phyloP scores from a whole-genome alignment of 2,329 filamentous ascomycete genomes.

The Hypocrella siamensis region DNA sequence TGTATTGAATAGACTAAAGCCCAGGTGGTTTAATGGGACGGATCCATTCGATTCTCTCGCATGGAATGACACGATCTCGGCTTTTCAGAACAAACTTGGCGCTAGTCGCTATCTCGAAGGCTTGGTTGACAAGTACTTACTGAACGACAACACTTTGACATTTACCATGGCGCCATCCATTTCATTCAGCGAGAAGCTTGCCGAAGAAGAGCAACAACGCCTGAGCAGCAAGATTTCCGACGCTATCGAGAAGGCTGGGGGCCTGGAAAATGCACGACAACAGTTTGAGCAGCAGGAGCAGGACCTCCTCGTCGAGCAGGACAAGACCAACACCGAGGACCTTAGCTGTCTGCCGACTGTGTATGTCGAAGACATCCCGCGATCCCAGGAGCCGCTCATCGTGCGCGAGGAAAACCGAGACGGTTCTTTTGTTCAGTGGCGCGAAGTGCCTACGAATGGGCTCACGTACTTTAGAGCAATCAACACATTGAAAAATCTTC shows the following conservation, averaged over 20 bases:
- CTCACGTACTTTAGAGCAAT: slow-evolving; percentile 91
- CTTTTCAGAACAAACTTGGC: slow-evolving; percentile 64
- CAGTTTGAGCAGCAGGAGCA: slow-evolving; percentile 65
- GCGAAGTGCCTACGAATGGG: slow-evolving; percentile 85
- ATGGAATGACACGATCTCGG: slow-evolving; percentile 77
- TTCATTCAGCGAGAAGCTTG: slow-evolving; percentile 58
- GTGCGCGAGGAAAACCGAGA: slow-evolving; percentile 50
- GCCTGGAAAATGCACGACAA: slow-evolving; percentile 53
- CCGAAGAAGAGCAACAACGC: slow-evolving; percentile 59
- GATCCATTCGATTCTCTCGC: slow-evolving; percentile 83
- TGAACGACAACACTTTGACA: slow-evolving; percentile 73
- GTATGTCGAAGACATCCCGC: slow-evolving; percentile 75
- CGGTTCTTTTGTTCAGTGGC: slow-evolving; percentile 67
- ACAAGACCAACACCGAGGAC: slow-evolving; percentile 70
- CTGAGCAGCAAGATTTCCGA: slow-evolving; percentile 61
- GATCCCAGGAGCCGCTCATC: slow-evolving; percentile 46
- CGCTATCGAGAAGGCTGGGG: slow-evolving; percentile 51
- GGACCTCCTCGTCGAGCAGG: slow-evolving; percentile 66
- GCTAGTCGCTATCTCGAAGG: slow-evolving; percentile 69
- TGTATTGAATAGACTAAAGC: slow-evolving; percentile 74
- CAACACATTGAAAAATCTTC: slow-evolving; percentile 62
- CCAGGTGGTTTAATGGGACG: slow-evolving; percentile 88
- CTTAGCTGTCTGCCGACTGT: slow-evolving; percentile 79
- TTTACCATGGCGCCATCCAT: slow-evolving; percentile 89
- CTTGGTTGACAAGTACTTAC: slow-evolving; percentile 74